Conservation (phyloP, 148 eudicot species). For the Persicaria tinctoria region DNA sequence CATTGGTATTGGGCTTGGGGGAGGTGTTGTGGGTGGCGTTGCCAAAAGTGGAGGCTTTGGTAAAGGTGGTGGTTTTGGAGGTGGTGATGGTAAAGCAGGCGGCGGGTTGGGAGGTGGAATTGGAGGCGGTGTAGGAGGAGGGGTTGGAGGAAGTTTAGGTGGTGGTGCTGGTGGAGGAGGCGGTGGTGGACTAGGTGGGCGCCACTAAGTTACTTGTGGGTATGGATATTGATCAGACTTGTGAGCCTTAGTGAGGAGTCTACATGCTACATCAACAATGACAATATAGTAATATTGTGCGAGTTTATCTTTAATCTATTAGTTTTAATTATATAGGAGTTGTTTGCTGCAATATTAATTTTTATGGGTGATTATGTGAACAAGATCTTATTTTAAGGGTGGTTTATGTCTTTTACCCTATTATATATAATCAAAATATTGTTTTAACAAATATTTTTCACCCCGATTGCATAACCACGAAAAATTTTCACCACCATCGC, state of each 20-base stretch:
- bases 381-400: too few species aligned
- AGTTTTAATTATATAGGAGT: not conserved
- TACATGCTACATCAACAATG: not conserved
- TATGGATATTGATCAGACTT: not conserved
- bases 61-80: not conserved
- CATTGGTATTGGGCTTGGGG: not conserved
- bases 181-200: not conserved
- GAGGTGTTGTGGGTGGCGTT: not conserved
- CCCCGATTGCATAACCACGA: too few species aligned
- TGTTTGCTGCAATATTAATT: too few species aligned
- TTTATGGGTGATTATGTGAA: too few species aligned
- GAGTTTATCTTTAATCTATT: not conserved
- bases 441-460: too few species aligned
- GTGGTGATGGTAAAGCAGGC: not conserved
- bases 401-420: too few species aligned
- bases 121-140: not conserved
- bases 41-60: slow-evolving; percentile 4
- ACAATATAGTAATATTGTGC: not conserved
- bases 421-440: not conserved
- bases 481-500: too few species aligned
- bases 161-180: too few species aligned
- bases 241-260: not conserved
- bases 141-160: slow-evolving; percentile 15
- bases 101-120: not conserved
- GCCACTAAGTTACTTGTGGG: not conserved